Evolutionary conservation across 2,329 filamentous ascomycete genomes (phyloP), one percentile per base, ranked within the genome.

Genomic region (Exophiala xenobiotica): DNA sequence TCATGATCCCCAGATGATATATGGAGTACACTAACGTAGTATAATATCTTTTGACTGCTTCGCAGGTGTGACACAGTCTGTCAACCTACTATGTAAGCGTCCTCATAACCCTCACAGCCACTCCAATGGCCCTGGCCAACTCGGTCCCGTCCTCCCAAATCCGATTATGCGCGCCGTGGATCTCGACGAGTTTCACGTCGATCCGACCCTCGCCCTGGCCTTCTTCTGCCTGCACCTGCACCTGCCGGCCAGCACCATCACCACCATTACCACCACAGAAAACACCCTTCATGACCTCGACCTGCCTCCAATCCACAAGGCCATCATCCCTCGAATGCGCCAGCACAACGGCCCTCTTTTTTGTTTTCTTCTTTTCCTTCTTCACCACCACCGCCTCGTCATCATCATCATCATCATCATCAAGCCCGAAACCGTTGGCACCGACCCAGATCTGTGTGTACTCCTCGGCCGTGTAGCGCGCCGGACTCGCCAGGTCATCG

Each of bases 241-340:
- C n/a, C n/a, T n/a, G n/a, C n/a, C n/a, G n/a, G n/a, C n/a, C n/a
- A n/a, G n/a, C n/a, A n/a, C n/a, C n/a, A n/a, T n/a, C n/a, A n/a
- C n/a, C n/a, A n/a, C n/a, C n/a, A n/a, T n/a, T n/a, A n/a, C n/a
- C n/a, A n/a, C n/a, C n/a, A n/a, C n/a, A n/a, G 72, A 80, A 66
- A 66, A 74, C 66, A 66, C 77, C 57, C 74, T 76, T 62, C 78
- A 81, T 74, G 2, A 42, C 61, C 37, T 68, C 63, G 5, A 65
- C 44, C 56, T 76, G 73, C 1, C 51, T 56, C 38, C 54, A 51
- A 60, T 74, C 69, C 6, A 75, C 70, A 26, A 74, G 58, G 33
- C 63, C 66, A 62, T 76, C 74, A 14, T 68, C 66, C n/a, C 49
- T 48, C 3, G 72, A 74, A 48, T 70, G 67, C 20, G 70, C 71